phyloP scores from a whole-genome alignment of 169 alveolate species.

The Toxoplasma gondii region DNA sequence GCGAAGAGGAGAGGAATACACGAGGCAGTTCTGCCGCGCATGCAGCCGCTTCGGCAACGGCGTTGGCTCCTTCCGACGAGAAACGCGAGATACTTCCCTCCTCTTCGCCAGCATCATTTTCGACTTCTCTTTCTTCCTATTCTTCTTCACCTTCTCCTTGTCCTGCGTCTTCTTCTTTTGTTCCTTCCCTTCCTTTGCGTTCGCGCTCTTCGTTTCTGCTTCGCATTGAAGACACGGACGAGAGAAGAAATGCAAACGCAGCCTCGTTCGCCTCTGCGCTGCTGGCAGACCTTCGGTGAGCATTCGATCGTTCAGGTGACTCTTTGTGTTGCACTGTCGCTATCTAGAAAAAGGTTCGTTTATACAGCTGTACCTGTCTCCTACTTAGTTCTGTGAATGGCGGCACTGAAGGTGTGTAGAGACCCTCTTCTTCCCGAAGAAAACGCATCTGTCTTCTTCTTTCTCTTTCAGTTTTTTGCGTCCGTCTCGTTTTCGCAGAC shows the following conservation, averaged over 20 bases:
- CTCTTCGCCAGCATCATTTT: neutral
- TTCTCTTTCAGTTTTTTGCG: too few relatives aligned
- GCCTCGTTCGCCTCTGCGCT: conserved; percentile 66
- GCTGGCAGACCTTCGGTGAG: conserved; percentile 77
- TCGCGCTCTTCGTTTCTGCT: conserved; percentile 62
- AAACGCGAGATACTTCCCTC: too few relatives aligned
- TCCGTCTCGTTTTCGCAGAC: too few relatives aligned
- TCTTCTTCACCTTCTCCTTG: neutral
- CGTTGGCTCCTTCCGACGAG: too few relatives aligned
- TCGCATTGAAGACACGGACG: conserved; percentile 86
- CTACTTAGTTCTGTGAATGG: too few relatives aligned
- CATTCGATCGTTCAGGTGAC: neutral
- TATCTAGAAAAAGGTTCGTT: too few relatives aligned
- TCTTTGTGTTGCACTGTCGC: too few relatives aligned
- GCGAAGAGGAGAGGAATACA: neutral
- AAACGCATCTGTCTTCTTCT: too few relatives aligned
- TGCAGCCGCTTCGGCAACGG: too few relatives aligned
- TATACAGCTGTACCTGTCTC: too few relatives aligned
- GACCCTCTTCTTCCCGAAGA: too few relatives aligned
- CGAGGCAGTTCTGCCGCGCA: neutral
- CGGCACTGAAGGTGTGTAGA: too few relatives aligned
- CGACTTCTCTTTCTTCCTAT: neutral
- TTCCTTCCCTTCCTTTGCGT: neutral
- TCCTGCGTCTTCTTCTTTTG: neutral
- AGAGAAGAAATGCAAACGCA: conserved; percentile 65